Evolutionary conservation across 176 grass and related monocot genomes (phyloP), one percentile per base, ranked within the genome.

Genomic region (Oryza brachyantha): DNA sequence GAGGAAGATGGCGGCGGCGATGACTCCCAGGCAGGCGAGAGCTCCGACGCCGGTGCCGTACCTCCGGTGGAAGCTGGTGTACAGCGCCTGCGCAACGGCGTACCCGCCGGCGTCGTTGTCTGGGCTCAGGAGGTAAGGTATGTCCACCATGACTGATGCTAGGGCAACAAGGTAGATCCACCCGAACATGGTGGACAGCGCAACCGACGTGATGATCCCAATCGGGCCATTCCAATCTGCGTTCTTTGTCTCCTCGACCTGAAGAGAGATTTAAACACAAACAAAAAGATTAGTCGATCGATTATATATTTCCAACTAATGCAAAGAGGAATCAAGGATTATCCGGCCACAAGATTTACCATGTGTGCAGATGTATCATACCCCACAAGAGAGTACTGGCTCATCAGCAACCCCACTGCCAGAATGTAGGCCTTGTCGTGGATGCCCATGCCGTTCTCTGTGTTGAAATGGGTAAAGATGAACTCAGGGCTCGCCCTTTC

Each of bases 301-400:
- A 32, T 32, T 32, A 2, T 32, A 32, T 32, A 4, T 32, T 1
- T 32, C 31, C 31, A 32, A n/a, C n/a, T n/a, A n/a, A 32, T 32
- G 31, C 31, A 32, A 32, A 32, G 31, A 32, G 31, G 4, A 32
- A 32, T 32, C 4, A 32, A 32, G 31, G 31, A 32, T 32, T 32
- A 4, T 32, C 4, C 31, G 31, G 31, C 31, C 31, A 32, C 4
- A 4, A 4, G 31, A 0, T 25, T 31, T 81, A 90, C 88, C 88
- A 90, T 82, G 19, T 90, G 80, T 52, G 88, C 88, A 14, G 88
- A 91, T n/a, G 81, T 81, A 31, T 91, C 88, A 26, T 91, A 91
- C 11, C 84, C 88, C 1, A n/a, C 40, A 5, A 87, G 10, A 0
- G 84, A 68, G 69, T 87, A 91, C 64, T 91, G 88, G 43, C 88